Base-by-base conservation (phyloP, 2,329 filamentous ascomycete genomes). In the Pyricularia sp. region DNA sequence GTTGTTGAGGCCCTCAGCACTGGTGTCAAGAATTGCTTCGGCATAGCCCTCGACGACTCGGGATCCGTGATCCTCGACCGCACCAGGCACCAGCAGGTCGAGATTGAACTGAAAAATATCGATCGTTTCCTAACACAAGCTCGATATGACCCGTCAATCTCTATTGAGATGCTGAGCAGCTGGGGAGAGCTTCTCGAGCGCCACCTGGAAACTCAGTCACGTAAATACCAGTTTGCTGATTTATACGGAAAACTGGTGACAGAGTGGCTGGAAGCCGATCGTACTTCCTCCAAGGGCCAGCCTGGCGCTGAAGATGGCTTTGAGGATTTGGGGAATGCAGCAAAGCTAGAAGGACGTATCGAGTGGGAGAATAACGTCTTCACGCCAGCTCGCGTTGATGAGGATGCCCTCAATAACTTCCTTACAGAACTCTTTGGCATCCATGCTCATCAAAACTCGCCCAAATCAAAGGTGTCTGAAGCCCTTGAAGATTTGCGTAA, bases 191-290 rank as follows among this genome's bases (percentile, higher is more conserved):
- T 72, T 1, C 70, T 80, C 10, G 68, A 75, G n/a, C 70, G 70
- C 2, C 73, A 78, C 49, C 70, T 81, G 13, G 70, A 78, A 24
- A 73, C 71, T 49, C 76, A 78, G 63, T 77, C 77, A 7, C 73
- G 76, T 19, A 78, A 76, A 67, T 79, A 77, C 64, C 70, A 76
- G 63, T 79, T 78, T 60, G 78, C 79, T 0, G 75, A 76, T 9
- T 72, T 81, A 2, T 81, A 80, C 59, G 78, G 76, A 2, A 72
- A 78, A 62, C 73, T 81, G 4, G 78, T 80, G n/a, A 80, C 75
- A 0, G 79, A 81, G 66, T 81, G 78, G 78, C 71, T 81, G 72
- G 65, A 70, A 5, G 62, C 61, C 3, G n/a, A 62, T 7, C 26
- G 68, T 63, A 13, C 26, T 9, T 31, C 49, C 8, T 24, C 49